A percentile compares a stretch with the other conserved stretches of the same genome.
These are phyloP conservation scores for Cyclotella choctawhatcheeana DNA, from an alignment of 108 stramenopile genomes.

Conservation along the genomic window DNA sequence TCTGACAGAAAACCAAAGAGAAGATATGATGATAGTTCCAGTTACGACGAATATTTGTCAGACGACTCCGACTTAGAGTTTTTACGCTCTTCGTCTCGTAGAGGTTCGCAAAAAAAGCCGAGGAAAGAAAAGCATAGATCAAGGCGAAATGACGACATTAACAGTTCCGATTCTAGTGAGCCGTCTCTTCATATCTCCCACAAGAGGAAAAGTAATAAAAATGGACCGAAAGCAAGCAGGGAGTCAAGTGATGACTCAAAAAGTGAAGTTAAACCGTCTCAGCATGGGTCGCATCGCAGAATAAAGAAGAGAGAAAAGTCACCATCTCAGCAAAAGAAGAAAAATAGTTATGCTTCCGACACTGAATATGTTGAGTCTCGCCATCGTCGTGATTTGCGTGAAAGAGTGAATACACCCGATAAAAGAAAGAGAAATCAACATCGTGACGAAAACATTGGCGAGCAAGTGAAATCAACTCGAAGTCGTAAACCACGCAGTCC, in stretches of 20 bases:
- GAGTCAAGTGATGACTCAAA: too few relatives aligned
- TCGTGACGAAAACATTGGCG: neutral
- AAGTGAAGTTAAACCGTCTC: neutral
- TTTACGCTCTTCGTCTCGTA: neutral
- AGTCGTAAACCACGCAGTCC: neutral
- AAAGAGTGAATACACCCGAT: neutral
- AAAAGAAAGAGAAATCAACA: neutral
- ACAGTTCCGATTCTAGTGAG: too few relatives aligned
- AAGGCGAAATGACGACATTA: neutral
- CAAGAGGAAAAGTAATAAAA: too few relatives aligned
- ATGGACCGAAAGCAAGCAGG: too few relatives aligned
- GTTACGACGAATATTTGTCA: neutral
- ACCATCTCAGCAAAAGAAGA: too few relatives aligned
- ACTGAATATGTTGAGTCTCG: neutral
- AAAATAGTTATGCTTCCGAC: neutral
- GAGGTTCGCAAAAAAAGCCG: neutral
- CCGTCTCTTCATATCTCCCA: too few relatives aligned
- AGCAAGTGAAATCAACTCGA: neutral
- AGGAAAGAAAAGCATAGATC: neutral
- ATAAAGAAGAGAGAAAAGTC: too few relatives aligned
- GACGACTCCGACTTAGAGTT: neutral
- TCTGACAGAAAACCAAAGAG: neutral
- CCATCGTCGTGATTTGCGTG: neutral
- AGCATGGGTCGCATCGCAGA: too few relatives aligned
- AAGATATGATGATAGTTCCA: neutral